phyloP scores from a whole-genome alignment of 2,329 filamentous ascomycete genomes.

The Trichoderma atroviride region DNA sequence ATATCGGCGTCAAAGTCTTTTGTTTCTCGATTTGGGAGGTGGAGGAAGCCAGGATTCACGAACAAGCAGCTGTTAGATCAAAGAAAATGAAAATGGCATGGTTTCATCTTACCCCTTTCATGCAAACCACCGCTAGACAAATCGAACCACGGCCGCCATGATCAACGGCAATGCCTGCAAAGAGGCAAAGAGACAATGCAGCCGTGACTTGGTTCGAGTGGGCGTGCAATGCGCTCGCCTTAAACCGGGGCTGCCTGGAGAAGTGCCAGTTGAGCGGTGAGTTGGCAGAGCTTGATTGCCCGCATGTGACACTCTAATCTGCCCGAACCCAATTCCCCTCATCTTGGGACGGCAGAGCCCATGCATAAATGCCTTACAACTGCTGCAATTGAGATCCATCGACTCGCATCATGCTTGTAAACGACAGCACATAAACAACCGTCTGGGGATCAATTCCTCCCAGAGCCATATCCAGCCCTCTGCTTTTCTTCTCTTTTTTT shows the following conservation, averaged over 20 bases:
- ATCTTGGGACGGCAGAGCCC: slow-evolving; percentile 1
- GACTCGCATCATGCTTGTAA: not conserved
- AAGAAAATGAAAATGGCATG: not conserved
- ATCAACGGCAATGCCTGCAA: not conserved
- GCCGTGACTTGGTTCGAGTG: slow-evolving; percentile 2
- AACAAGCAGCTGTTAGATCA: not conserved
- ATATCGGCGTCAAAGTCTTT: not conserved
- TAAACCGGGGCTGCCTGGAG: not conserved
- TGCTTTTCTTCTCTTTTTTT: not conserved
- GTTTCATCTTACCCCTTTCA: not conserved
- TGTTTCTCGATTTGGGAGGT: not conserved
- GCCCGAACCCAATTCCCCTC: slow-evolving; percentile 23
- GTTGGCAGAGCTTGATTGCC: slow-evolving; percentile 14
- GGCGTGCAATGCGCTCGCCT: not conserved
- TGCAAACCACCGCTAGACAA: not conserved
- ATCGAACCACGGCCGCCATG: not conserved
- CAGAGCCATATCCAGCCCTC: not conserved
- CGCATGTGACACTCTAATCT: slow-evolving; percentile 23
- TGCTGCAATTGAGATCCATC: not conserved
- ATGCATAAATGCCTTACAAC: slow-evolving; percentile 25
- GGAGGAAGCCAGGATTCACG: not conserved
- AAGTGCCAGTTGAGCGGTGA: slow-evolving; percentile 19
- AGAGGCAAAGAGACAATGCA: not conserved
- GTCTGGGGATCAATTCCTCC: not conserved
- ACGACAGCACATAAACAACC: not conserved